Percentiles rank a stretch among this genome's conserved stretches.
phyloP scores from a whole-genome alignment of 1,139 yeast genomes.

The Scheffersomyces cryptocercus region DNA sequence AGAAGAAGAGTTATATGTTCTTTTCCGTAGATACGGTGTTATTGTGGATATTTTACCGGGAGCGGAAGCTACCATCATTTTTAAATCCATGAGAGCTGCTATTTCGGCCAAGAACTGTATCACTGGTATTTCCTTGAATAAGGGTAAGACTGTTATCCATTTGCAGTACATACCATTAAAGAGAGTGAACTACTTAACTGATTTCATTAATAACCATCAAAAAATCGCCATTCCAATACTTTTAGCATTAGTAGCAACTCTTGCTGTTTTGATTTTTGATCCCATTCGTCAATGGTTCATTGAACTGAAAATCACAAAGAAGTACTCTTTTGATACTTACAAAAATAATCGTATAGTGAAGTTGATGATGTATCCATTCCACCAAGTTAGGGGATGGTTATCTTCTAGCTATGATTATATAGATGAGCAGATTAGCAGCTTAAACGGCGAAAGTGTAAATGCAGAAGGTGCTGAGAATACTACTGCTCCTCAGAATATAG shows the following conservation, averaged over 20 bases:
- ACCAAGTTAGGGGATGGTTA: constrained; percentile 24
- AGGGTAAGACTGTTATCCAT: constrained; percentile 60
- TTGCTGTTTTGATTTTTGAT: constrained; percentile 86
- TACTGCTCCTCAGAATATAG: constrained; percentile 7
- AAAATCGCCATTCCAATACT: constrained; percentile 70
- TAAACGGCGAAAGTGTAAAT: constrained; percentile 5
- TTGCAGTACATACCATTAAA: constrained; percentile 65
- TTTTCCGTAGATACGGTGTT: constrained; percentile 84
- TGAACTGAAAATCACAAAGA: constrained; percentile 67
- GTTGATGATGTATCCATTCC: constrained; percentile 28
- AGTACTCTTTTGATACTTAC: constrained; percentile 34
- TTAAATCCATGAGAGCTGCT: constrained; percentile 62
- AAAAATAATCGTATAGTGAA: constrained; percentile 32
- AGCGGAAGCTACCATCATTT: constrained; percentile 57
- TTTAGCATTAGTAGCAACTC: constrained; percentile 55
- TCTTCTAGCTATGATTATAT: constrained; percentile 28
- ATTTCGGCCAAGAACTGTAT: constrained; percentile 89
- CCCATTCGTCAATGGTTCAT: constrained; percentile 87
- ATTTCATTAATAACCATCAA: constrained; percentile 71
- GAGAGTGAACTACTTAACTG: constrained; percentile 52
- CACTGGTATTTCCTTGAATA: constrained; percentile 67
- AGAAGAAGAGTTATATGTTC: constrained; percentile 80
- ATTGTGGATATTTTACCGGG: constrained; percentile 71
- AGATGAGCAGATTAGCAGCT: constrained; percentile 11
- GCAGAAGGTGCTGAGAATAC: constrained; percentile 17